Evolutionary conservation across 2,329 filamentous ascomycete species (phyloP).

Genomic region (Diaporthe destruens): DNA sequence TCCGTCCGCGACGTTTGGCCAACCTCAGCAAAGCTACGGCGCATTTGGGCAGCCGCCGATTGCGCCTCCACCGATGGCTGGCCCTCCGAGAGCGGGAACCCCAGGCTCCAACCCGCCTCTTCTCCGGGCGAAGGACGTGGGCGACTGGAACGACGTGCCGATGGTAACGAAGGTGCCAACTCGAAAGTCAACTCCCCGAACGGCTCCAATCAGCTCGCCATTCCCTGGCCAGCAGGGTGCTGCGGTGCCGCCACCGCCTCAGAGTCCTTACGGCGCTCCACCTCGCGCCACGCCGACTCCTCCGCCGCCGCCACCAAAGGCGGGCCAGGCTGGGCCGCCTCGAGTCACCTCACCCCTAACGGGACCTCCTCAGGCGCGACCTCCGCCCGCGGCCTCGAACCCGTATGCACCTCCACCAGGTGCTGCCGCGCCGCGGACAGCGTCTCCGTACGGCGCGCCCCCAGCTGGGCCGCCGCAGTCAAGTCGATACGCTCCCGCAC

Average conservation of each 20-base stretch:
- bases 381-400: constrained; percentile 70
- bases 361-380: constrained; percentile 65
- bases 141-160: constrained; percentile 96
- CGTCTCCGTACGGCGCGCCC: constrained; percentile 89
- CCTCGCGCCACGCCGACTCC: constrained; percentile 76
- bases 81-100: constrained; percentile 51
- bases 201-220: constrained; percentile 78
- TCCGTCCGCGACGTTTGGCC: constrained; percentile 45
- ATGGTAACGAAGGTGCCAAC: constrained; percentile 83
- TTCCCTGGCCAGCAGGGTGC: constrained; percentile 74
- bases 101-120: constrained; percentile 77
- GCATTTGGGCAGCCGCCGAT: constrained; percentile 54
- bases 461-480: constrained; percentile 77
- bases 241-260: constrained; percentile 66
- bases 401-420: constrained; percentile 74
- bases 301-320: constrained; percentile 85
- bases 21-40: constrained; percentile 37
- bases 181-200: constrained; percentile 79
- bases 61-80: constrained; percentile 50
- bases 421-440: constrained; percentile 72
- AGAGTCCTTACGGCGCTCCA: constrained; percentile 65
- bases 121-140: constrained; percentile 77
- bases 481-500: constrained; percentile 81
- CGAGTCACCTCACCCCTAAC: constrained; percentile 80
- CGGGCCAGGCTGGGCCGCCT: constrained; percentile 70